A percentile compares a stretch with the other conserved stretches of the same genome.
These are phyloP conservation scores for Fermentozyma sake DNA, from an alignment of 1,139 yeast species.

Conservation along the genomic window DNA sequence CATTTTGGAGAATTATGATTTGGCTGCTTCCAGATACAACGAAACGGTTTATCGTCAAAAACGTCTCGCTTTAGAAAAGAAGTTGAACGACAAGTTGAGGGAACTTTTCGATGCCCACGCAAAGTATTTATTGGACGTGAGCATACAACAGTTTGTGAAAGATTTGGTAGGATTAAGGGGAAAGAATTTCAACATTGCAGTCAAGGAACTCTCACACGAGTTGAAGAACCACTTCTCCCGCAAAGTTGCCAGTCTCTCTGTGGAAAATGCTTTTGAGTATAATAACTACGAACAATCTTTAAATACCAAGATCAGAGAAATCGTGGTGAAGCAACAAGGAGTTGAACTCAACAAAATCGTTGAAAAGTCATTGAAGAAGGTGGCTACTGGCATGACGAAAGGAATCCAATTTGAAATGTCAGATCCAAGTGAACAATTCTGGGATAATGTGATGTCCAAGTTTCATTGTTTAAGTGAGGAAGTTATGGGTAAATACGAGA, in stretches of 20 bases:
- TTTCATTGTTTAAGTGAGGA: conserved; percentile 41
- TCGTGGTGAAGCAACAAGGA: conserved; percentile 33
- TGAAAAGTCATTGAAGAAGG: conserved; percentile 35
- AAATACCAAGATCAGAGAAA: conserved; percentile 15
- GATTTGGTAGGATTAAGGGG: conserved; percentile 7
- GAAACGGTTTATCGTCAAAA: conserved; percentile 62
- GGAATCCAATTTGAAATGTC: conserved; percentile 33
- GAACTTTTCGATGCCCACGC: conserved; percentile 37
- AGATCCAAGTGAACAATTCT: conserved; percentile 46
- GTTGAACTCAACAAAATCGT: conserved; percentile 42
- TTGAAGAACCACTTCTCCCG: conserved; percentile 1
- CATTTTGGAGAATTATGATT: conserved; percentile 55
- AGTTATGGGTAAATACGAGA: conserved; percentile 12
- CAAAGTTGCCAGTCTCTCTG: conserved; percentile 16
- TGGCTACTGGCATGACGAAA: conserved; percentile 36
- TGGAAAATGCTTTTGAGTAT: conserved; percentile 17
- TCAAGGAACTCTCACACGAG: conserved; percentile 1
- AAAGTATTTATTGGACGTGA: conserved; percentile 5
- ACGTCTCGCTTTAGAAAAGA: conserved; percentile 41
- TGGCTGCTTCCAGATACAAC: conserved; percentile 69
- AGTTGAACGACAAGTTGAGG: conserved; percentile 41
- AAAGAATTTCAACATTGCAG: conserved; percentile 4
- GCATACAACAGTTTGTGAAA: conserved; percentile 4
- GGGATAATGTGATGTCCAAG: conserved; percentile 55
- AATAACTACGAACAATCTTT: conserved; percentile 3